These are phyloP conservation scores for Sporothrix schenckii DNA, from an alignment of 2,329 filamentous ascomycete genomes.

Conservation along the genomic window DNA sequence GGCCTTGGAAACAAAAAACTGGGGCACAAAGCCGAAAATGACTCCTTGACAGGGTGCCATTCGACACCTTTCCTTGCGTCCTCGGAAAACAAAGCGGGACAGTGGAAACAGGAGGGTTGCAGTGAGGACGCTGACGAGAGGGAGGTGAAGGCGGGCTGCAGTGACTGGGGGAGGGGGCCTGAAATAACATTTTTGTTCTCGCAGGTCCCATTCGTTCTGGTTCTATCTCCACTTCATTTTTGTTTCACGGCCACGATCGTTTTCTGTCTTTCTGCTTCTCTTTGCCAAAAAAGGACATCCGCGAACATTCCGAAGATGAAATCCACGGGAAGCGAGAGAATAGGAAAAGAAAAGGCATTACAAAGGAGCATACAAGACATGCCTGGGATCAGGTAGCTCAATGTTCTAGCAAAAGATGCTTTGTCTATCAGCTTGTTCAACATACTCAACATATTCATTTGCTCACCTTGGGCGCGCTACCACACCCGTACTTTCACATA, in stretches of 20 bases:
- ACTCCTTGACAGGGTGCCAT: neutral
- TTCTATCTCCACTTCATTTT: neutral
- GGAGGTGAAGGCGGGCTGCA: neutral
- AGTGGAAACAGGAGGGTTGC: neutral
- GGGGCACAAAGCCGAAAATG: neutral
- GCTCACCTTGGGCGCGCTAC: no score
- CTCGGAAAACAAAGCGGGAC: neutral
- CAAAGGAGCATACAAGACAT: neutral
- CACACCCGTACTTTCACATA: no score
- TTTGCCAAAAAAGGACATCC: neutral
- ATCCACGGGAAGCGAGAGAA: neutral
- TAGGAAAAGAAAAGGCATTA: neutral
- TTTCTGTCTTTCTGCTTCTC: neutral
- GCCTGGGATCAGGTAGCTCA: neutral
- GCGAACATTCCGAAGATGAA: neutral
- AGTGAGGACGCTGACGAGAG: neutral
- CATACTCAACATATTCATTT: no score
- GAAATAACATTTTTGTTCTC: neutral
- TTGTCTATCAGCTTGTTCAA: neutral
- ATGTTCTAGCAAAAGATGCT: neutral
- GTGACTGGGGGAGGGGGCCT: neutral
- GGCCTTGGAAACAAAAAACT: constrained; percentile 33
- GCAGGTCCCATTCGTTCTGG: neutral
- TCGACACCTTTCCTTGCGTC: neutral
- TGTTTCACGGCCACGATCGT: neutral